phyloP scores from a whole-genome alignment of 805 yeast genomes.

The Candida ficus region DNA sequence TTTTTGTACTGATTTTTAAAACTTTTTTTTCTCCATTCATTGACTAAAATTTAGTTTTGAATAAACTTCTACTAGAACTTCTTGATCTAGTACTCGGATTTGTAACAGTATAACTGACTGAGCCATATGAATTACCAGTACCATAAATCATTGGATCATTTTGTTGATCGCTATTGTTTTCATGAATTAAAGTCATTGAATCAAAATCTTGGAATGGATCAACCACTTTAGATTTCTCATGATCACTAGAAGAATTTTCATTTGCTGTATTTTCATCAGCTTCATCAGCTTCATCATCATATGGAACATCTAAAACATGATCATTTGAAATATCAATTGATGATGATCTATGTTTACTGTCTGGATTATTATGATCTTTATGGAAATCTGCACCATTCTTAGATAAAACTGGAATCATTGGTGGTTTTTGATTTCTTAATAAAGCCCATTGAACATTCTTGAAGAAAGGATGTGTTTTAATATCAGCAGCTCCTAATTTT shows the following conservation, averaged over 20 bases:
- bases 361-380: slow-evolving; percentile 17
- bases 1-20: too few species aligned
- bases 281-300: slow-evolving; percentile 2
- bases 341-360: slow-evolving; percentile 17
- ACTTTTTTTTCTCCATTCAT: too few species aligned
- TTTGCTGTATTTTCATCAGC: slow-evolving; percentile 16
- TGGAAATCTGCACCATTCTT: slow-evolving; percentile 48
- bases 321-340: slow-evolving; percentile 28
- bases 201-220: slow-evolving; percentile 86
- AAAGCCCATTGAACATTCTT: slow-evolving; percentile 94
- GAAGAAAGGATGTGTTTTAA: slow-evolving; percentile 87
- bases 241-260: neutral
- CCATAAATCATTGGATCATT: slow-evolving; percentile 46
- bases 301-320: slow-evolving; percentile 15
- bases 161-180: slow-evolving; percentile 35
- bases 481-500: slow-evolving; percentile 90
- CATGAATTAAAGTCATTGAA: slow-evolving; percentile 81
- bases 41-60: slow-evolving; percentile 21
- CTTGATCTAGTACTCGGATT: slow-evolving; percentile 32
- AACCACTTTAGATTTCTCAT: slow-evolving; percentile 9
- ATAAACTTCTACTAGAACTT: slow-evolving; percentile 31
- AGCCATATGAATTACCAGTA: slow-evolving; percentile 36
- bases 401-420: slow-evolving; percentile 83
- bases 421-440: slow-evolving; percentile 87
- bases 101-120: slow-evolving; percentile 35